Base-by-base conservation (phyloP, 2,329 filamentous ascomycete species). In the Lasiodiplodia theobromae region DNA sequence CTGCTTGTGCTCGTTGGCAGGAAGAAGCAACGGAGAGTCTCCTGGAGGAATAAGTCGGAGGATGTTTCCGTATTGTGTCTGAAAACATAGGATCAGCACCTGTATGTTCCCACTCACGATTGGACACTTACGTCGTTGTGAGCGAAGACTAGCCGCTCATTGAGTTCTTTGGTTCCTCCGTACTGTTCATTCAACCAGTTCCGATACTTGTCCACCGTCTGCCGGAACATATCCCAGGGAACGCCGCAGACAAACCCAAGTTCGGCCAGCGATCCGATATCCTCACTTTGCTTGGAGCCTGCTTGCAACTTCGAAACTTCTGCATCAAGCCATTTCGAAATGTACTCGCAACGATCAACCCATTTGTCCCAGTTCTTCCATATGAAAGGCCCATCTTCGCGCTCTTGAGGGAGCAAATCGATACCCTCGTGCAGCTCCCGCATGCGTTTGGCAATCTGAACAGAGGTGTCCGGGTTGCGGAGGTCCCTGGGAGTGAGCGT, bases 31-130 rank as follows among this genome's bases (percentile, higher is more conserved):
- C 0, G 95, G 96, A 0, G 94, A 97, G 73, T 94, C 91, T 60
- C 85, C 86, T 49, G 83, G 82, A 2, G 88, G 88, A 72, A 93
- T 87, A 78, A 91, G 83, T 47, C 94, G 93, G 62, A 99, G 88
- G 71, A 99, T 96, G 77, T 99, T 99, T 71, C 96, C 96, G 76
- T 99, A 98, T 89, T 99, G 96, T 4, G 96, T 97, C 93, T 97
- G 67, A 62, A 49, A 52, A 11, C 25, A 52, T 16, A 18, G 11
- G 7, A 12, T 57, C 18, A 66, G 51, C 23, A 57, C 6, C 1
- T 16, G 31, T n/a, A 18, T 6, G 1, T 11, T 34, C 25, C 47
- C 16, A 2, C 8, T 31, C 18, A 37, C 4, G 18, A 25, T 8
- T n/a, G 25, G 12, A 40, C 10, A 81, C 91, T 83, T 81, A 96